Evolutionary conservation across 805 yeast species (phyloP).

Genomic region (Starmera pachycereana): DNA sequence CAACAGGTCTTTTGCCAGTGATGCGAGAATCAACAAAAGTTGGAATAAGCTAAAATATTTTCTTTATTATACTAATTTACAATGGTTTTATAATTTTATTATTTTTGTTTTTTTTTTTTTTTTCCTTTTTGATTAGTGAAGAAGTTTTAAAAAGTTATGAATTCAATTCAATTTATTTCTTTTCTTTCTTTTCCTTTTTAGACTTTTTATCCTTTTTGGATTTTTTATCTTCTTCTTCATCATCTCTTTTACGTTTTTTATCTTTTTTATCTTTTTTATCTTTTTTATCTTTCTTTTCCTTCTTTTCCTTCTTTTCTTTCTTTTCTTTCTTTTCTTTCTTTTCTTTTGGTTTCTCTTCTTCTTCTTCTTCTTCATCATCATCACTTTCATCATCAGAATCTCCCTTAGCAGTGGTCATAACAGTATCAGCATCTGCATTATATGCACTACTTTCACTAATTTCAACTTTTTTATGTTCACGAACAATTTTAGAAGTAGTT

Average conservation of each 20-base stretch:
- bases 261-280: constrained; percentile 23
- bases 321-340: constrained; percentile 26
- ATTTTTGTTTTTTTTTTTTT: too few species aligned
- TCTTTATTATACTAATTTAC: too few species aligned
- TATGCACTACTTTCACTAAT: constrained; percentile 78
- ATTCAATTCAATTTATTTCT: constrained; percentile 15
- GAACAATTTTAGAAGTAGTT: constrained; percentile 74
- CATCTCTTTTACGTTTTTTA: constrained; percentile 26
- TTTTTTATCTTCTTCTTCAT: constrained; percentile 12
- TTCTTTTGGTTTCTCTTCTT: constrained; percentile 25
- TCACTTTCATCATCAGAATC: constrained; percentile 29
- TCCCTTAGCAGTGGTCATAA: constrained; percentile 26
- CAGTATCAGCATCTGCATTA: constrained; percentile 91
- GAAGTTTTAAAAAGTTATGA: too few species aligned
- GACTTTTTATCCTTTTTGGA: constrained; percentile 22
- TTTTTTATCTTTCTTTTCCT: constrained; percentile 23
- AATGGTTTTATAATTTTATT: too few species aligned
- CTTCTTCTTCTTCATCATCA: constrained; percentile 28
- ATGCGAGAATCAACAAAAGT: too few species aligned
- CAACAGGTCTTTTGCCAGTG: too few species aligned
- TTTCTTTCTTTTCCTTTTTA: constrained; percentile 25
- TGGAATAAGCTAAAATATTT: too few species aligned
- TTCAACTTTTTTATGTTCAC: constrained; percentile 79
- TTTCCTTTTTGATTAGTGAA: too few species aligned
- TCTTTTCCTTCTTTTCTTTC: constrained; percentile 21